phyloP scores from a whole-genome alignment of 805 yeast species.

The Teunomyces panamensis region DNA sequence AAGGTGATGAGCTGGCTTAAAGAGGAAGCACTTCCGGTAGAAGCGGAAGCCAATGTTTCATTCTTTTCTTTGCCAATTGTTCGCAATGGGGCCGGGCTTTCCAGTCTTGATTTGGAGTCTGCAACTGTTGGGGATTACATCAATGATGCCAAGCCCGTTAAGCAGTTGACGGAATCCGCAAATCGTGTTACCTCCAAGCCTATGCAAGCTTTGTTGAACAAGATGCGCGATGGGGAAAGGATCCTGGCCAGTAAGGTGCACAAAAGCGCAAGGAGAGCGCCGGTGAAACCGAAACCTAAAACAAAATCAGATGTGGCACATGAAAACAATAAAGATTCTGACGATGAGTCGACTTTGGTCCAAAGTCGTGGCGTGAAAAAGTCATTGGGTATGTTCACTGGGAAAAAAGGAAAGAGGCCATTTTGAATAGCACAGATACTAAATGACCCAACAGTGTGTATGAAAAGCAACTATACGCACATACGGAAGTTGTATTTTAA shows the following conservation, averaged over 20 bases:
- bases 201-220: conserved; percentile 38
- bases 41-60: conserved; percentile 6
- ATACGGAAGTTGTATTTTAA: not conserved
- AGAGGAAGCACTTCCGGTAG: not conserved
- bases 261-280: not conserved
- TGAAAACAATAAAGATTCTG: conserved; percentile 1
- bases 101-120: conserved; percentile 12
- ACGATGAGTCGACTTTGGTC: conserved; percentile 3
- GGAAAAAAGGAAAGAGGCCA: conserved; percentile 3
- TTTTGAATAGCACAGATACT: conserved; percentile 1
- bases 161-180: conserved; percentile 1
- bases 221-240: conserved; percentile 25
- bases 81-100: conserved; percentile 29
- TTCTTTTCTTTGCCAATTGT: conserved; percentile 37
- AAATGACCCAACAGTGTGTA: too few species aligned
- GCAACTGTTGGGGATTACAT: conserved; percentile 30
- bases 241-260: not conserved
- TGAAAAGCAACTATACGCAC: too few species aligned
- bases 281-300: not conserved
- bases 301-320: not conserved
- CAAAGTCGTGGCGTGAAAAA: conserved; percentile 6
- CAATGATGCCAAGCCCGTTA: conserved; percentile 6
- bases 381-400: not conserved
- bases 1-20: conserved; percentile 38
- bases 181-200: conserved; percentile 25